Base-by-base conservation (phyloP, 768 basidiomycete species). In the Termitomyces sp. region DNA sequence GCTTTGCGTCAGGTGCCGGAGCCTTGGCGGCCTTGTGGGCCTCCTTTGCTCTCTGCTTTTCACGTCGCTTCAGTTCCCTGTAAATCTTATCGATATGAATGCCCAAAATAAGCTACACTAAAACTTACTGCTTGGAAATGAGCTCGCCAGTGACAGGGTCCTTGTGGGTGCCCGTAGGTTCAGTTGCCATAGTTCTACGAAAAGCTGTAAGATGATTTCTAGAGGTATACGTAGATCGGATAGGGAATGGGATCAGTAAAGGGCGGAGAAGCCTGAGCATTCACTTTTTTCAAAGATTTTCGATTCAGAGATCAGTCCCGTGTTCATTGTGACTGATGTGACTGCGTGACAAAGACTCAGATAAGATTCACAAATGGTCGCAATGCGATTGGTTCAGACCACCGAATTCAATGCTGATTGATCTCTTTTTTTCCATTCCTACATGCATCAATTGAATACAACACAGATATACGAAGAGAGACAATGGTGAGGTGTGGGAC, bases 91-190 rank as follows among this genome's bases (percentile, higher is more conserved):
- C 50, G 59, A 70, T 73, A 70, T 73, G 52, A 51, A 69, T 71
- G 56, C 67, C 57, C 40, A 52, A 52, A 54, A 59, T 56, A 57
- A 60, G 55, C 52, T 35, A 43, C 38, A 18, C n/a, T 11, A 62
- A 41, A 56, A 80, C 86, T 56, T 50, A 96, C 96, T 82, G 81
- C 84, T 99, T 99, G 74, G 94, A 97, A 66, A 99, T 86, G 87
- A 97, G 81, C 73, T 98, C 95, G 33, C 94, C 95, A 0, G 96
- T 97, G 59, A 94, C 82, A 39, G 89, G 89, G 69, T 94, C 91
- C 78, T 84, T 86, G 61, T 81, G 80, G 7, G 77, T 75, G 54
- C 74, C 76, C 32, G 74, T 66, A 49, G 74, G 52, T 50, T 78
- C 74, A 33, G 76, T 67, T 20, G 78, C 73, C 78, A 81, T 79